A percentile compares a stretch with the other conserved stretches of the same genome.
Conservation (phyloP, 2,329 filamentous ascomycete species). For the Diplocarpon mali region DNA sequence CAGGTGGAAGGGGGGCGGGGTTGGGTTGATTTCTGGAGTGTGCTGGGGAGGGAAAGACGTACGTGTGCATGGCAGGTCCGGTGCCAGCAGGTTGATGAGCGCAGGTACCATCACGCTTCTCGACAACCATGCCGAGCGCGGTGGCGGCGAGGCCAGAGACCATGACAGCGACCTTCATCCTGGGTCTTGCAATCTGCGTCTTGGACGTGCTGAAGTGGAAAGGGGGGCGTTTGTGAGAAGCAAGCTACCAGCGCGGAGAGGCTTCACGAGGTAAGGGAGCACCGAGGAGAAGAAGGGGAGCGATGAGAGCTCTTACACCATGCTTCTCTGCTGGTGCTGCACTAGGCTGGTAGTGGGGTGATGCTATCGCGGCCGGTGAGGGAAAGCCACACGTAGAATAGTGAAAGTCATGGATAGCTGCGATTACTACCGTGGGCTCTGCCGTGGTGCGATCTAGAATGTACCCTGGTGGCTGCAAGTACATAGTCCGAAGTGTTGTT, state of each 20-base stretch:
- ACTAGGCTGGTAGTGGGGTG: neutral
- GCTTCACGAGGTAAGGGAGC: neutral
- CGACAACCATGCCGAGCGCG: neutral
- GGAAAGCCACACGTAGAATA: neutral
- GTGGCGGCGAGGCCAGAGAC: conserved; percentile 1
- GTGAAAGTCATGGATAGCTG: too few species aligned
- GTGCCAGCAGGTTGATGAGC: conserved; percentile 3
- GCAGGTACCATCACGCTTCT: conserved; percentile 3
- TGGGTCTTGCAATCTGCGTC: neutral
- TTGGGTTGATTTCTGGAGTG: neutral
- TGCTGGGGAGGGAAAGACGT: neutral
- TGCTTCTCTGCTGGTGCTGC: too few species aligned
- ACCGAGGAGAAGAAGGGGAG: too few species aligned
- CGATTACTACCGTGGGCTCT: too few species aligned
- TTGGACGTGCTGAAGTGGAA: neutral
- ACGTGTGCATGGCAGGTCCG: neutral
- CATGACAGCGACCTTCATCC: neutral
- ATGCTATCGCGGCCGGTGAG: neutral
- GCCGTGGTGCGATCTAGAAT: too few species aligned
- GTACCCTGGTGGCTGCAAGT: too few species aligned
- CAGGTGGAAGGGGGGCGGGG: neutral
- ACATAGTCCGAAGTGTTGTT: too few species aligned
- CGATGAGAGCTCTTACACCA: neutral
- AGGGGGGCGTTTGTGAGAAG: neutral
- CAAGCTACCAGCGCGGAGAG: neutral